Conservation (phyloP, 2,329 filamentous ascomycete species). For the Aspergillus pseudonomiae region DNA sequence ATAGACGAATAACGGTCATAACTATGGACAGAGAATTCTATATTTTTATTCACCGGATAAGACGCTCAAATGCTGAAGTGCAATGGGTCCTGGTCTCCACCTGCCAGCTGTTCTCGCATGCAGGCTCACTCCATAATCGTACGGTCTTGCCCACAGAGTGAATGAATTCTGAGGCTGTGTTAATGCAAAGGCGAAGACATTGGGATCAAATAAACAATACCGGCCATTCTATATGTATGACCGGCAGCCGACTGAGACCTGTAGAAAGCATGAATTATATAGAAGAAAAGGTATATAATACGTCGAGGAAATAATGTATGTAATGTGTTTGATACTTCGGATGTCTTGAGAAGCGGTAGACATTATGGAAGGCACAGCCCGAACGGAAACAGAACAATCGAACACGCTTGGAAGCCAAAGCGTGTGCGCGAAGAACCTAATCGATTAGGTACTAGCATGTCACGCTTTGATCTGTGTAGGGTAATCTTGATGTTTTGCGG, state of each 20-base stretch:
- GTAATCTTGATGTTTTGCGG: conserved; percentile 75
- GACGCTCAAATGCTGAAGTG: not conserved
- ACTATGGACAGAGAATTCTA: conserved; percentile 2
- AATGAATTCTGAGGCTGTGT: not conserved
- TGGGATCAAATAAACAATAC: not conserved
- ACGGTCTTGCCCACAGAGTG: not conserved
- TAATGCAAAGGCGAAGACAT: not conserved
- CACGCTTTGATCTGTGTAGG: conserved; percentile 26
- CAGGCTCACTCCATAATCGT: not conserved
- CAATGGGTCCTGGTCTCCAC: conserved; percentile 2
- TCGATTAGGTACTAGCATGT: not conserved
- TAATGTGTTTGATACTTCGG: not conserved
- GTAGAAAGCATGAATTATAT: not conserved
- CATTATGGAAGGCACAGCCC: conserved; percentile 15
- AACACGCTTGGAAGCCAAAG: not conserved
- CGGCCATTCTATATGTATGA: not conserved
- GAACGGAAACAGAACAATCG: conserved; percentile 2
- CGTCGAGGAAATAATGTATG: not conserved
- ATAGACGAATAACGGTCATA: not conserved
- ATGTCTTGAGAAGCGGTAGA: not conserved
- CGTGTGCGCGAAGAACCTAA: not conserved
- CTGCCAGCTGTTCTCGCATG: conserved; percentile 3
- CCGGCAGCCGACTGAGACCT: not conserved
- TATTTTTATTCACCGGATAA: conserved; percentile 1
- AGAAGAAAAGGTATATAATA: not conserved